phyloP scores from a whole-genome alignment of 2,329 filamentous ascomycete species.

The Pyrenophora tritici-repentis region DNA sequence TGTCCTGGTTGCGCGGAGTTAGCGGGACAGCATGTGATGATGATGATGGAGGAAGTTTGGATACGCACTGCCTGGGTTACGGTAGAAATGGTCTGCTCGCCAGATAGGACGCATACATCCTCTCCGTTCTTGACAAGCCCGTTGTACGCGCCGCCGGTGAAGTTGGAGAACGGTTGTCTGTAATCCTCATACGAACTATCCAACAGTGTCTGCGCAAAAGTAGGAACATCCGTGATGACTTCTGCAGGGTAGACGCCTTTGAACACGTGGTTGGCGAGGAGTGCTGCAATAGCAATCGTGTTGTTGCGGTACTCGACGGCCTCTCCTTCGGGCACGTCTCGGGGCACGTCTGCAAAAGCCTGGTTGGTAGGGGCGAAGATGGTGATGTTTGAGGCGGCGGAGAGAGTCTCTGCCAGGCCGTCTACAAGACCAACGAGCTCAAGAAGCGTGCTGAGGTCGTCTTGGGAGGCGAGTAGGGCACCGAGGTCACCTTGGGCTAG shows the following conservation, averaged over 20 bases:
- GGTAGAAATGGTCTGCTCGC: slow-evolving; percentile 55
- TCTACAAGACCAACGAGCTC: slow-evolving; percentile 48
- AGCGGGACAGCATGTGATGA: not conserved
- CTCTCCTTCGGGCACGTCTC: slow-evolving; percentile 31
- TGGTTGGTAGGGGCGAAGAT: slow-evolving; percentile 61
- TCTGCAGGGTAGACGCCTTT: slow-evolving; percentile 54
- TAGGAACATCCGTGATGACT: slow-evolving; percentile 45
- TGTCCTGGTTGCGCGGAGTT: slow-evolving; percentile 17
- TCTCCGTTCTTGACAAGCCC: slow-evolving; percentile 49
- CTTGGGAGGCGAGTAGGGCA: slow-evolving; percentile 37
- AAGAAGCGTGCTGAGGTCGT: slow-evolving; percentile 40
- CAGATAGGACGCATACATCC: slow-evolving; percentile 57
- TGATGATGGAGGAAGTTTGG: not conserved
- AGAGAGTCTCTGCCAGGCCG: slow-evolving; percentile 46
- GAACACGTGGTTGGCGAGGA: slow-evolving; percentile 63
- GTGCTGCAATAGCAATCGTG: slow-evolving; percentile 46
- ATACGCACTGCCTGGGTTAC: slow-evolving; percentile 54
- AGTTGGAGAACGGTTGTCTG: slow-evolving; percentile 57
- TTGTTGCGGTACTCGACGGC: slow-evolving; percentile 42
- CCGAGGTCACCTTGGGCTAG: slow-evolving; percentile 40
- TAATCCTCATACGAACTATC: slow-evolving; percentile 48
- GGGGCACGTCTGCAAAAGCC: slow-evolving; percentile 47
- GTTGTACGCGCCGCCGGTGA: slow-evolving; percentile 63
- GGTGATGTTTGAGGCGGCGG: slow-evolving; percentile 57
- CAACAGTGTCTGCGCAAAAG: slow-evolving; percentile 56